A percentile compares a stretch with the other conserved stretches of the same genome.
Evolutionary conservation across 2,329 filamentous ascomycete genomes (phyloP).

Genomic region (Herpotrichia juniperi): DNA sequence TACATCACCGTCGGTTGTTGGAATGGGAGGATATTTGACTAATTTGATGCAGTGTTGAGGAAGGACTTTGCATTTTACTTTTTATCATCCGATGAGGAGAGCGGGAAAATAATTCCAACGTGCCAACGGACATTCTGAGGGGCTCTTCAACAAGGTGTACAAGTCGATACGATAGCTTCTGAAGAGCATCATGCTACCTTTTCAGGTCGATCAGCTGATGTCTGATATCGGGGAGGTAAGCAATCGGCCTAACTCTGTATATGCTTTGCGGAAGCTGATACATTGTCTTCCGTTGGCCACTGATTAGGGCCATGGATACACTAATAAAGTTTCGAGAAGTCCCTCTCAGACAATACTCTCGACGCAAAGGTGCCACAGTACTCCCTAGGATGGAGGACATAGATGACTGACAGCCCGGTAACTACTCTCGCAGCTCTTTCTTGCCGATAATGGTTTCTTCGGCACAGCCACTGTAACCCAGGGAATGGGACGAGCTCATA

Average conservation of each 20-base stretch:
- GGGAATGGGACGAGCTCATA: constrained; percentile 64
- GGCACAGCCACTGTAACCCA: constrained; percentile 64
- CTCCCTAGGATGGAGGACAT: not conserved
- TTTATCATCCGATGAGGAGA: constrained; percentile 21
- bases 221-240: constrained; percentile 9
- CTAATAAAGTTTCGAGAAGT: constrained; percentile 50
- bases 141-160: constrained; percentile 63
- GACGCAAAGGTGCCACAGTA: constrained; percentile 25
- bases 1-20: constrained; percentile 14
- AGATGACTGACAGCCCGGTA: constrained; percentile 55
- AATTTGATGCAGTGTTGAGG: constrained; percentile 66
- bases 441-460: constrained; percentile 62
- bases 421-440: constrained; percentile 62
- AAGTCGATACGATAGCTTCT: constrained; percentile 59
- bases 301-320: constrained; percentile 46
- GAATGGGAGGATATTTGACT: constrained; percentile 57
- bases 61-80: constrained; percentile 19
- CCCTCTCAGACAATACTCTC: constrained; percentile 41
- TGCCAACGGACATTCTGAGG: constrained; percentile 55
- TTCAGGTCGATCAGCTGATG: constrained; percentile 4
- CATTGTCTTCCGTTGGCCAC: constrained; percentile 35
- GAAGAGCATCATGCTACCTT: constrained; percentile 60
- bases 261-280: constrained; percentile 40
- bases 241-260: constrained; percentile 24
- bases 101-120: constrained; percentile 58